Base-by-base conservation (phyloP, 1,284 basidiomycete genomes). In the Malassezia obtusa region DNA sequence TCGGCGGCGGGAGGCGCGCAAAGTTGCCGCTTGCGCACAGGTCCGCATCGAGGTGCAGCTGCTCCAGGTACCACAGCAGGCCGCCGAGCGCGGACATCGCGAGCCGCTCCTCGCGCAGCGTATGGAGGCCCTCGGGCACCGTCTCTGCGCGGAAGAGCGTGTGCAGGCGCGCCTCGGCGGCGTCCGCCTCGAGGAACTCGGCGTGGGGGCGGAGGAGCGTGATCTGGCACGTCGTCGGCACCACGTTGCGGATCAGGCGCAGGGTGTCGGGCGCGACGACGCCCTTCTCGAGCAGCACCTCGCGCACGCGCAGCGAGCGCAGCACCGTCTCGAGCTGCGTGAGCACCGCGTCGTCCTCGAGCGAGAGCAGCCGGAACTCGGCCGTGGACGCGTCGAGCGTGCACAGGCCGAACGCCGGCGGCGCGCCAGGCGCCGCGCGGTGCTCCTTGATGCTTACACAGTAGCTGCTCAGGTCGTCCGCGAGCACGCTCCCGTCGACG, bases 331-430 rank as follows among this genome's bases (percentile, higher is more conserved):
- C 92, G 59, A 99, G 77, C 65, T 84, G 85, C 3, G 92, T 96
- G 35, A 89, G 81, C 64, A 86, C 90, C 14, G 87, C 80, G 72
- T 98, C 94, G 67, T 99, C 94, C 53, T 86, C 82, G 70, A 98
- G 95, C 1, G 81, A 79, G 49, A 87, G 86, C 65, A 98, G 75
- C 64, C 89, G 86, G 78, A 99, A 98, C 73, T 95, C 87, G 56
- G 90, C 92, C 0, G 94, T 98, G 7, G 91, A 82, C 54, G 90
- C 91, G 73, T 99, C 94, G 64, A 98, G 77, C n/a, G 91, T 84
- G 68, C 89, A 94, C 36, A 96, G 77, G 1, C 94, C 94, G 72
- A 95, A 98, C 17, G 78, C 49, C 33, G 60, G 75, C 25, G 56
- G 54, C 26, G 37, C 51, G 45, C 43, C 52, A 10, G 53, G 51